Evolutionary conservation across 192 early-diverging fungal genomes (phyloP), one percentile per base, ranked within the genome.

Genomic region (Lunasporangiospora selenospora): DNA sequence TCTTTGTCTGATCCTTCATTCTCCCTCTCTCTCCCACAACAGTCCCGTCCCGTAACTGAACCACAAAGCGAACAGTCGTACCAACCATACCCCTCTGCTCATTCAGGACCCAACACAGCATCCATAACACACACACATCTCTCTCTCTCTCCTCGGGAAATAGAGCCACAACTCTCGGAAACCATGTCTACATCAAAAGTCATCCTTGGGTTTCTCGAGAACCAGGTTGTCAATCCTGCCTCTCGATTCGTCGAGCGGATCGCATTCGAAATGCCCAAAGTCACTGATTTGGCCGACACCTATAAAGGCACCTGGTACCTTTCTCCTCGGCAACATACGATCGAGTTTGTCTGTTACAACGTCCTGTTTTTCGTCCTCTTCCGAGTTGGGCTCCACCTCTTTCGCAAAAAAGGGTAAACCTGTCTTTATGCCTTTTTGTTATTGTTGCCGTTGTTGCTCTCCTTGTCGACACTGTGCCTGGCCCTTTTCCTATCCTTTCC

Each of bases 261-360:
- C 42, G 52, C 69, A 3, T 58, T 62, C 15, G 60, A 73, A 31
- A 73, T 73, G 69, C 69, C 69, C 4, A 58, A 47, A 26, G 69
- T 73, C 0, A 73, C 69, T n/a, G 69, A 73, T 48, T 33, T 73
- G 18, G 61, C 47, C 15, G 69, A 73, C 53, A 73, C 69, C n/a
- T 73, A 73, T 43, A 73, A 73, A 13, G 69, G 69, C 6, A 73
- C 69, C 6, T 73, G 69, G 69, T 73, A 73, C 36, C 69, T 73
- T 30, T 73, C 69, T 1, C 69, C 69, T 11, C 23, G 69, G 16
- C 69, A 73, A 30, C 69, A 73, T 21, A 73, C 69, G 40, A 58
- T 73, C 52, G 69, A 73, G 61, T 73, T 73, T 58, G 50, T 73
- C 42, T 73, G 69, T n/a, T 73, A 73, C 32, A 73, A 73, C 27